These are phyloP conservation scores for Coniochaeta prunicola DNA, from an alignment of 2,329 filamentous ascomycete species.

Conservation along the genomic window DNA sequence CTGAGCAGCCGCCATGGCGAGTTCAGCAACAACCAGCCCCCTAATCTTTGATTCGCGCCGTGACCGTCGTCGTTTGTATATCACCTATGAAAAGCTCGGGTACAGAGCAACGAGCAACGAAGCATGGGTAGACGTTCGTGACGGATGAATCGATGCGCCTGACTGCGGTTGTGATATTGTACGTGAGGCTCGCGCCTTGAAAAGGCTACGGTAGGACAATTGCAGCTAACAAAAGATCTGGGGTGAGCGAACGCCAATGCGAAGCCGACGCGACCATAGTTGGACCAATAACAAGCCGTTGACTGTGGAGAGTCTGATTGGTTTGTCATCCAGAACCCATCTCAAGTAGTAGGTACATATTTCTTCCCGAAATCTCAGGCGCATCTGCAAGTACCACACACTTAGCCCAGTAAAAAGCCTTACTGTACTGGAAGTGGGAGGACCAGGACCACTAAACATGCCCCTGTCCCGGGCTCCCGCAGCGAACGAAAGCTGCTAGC, in stretches of 20 bases:
- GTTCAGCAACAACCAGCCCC: neutral
- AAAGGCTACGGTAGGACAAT: neutral
- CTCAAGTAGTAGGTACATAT: neutral
- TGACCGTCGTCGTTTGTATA: neutral
- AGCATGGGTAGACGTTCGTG: neutral
- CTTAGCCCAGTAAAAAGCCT: neutral
- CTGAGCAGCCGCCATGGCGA: conserved; percentile 2
- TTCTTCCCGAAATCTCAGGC: neutral
- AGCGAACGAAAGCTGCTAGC: neutral
- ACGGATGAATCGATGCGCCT: neutral
- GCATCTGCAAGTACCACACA: neutral
- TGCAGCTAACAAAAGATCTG: neutral
- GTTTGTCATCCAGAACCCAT: neutral
- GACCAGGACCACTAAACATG: neutral
- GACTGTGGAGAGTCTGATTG: neutral
- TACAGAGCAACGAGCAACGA: no score
- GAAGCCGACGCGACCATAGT: neutral
- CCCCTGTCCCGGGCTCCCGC: neutral
- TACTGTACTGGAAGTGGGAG: neutral
- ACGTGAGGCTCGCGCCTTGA: neutral
- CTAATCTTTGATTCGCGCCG: neutral
- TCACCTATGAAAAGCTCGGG: neutral
- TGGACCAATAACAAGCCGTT: neutral
- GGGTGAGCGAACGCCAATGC: neutral
- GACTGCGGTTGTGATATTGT: neutral